Evolutionary conservation across 1,139 yeast genomes (phyloP).

Genomic region (Blastobotrys arbuscula): DNA sequence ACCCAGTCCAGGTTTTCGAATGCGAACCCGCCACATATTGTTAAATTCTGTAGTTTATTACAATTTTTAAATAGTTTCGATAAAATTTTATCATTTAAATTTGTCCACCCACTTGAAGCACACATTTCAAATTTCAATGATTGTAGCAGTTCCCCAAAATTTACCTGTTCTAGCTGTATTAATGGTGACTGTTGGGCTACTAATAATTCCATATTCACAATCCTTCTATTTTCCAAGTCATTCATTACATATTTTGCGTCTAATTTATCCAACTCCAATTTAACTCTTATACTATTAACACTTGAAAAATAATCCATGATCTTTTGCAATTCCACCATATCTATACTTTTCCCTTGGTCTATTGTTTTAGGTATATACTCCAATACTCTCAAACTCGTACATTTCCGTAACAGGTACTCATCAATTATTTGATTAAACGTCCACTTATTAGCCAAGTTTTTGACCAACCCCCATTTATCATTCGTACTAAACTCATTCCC

Average conservation of each 20-base stretch:
- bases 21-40: neutral
- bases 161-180: neutral
- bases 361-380: neutral
- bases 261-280: neutral
- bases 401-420: neutral
- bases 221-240: neutral
- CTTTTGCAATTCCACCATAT: neutral
- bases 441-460: no score
- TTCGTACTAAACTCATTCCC: neutral
- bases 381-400: conserved; percentile 5
- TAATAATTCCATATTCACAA: neutral
- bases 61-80: neutral
- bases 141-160: neutral
- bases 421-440: neutral
- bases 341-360: neutral
- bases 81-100: neutral
- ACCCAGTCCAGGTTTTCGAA: neutral
- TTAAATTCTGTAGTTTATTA: neutral
- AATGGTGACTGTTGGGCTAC: neutral
- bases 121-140: neutral
- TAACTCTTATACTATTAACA: neutral
- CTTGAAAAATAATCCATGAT: neutral
- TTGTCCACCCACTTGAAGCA: neutral
- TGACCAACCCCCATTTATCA: neutral
- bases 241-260: neutral